Conservation (phyloP, 2,329 filamentous ascomycete species). For the Colletotrichum shisoi region DNA sequence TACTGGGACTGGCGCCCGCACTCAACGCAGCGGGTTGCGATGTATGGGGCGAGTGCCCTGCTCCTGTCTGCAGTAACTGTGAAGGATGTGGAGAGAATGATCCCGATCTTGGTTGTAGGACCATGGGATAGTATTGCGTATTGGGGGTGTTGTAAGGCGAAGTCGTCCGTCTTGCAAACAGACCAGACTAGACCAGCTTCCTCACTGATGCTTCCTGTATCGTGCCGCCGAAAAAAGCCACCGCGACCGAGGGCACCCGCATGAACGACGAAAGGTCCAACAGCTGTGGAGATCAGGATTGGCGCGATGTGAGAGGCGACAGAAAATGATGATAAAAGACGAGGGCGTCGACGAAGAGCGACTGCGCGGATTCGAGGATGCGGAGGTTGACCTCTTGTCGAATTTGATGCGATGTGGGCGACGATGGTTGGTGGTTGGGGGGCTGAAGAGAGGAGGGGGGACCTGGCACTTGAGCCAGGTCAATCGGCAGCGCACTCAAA, state of each 20-base stretch:
- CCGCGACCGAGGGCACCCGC: slow-evolving; percentile 10
- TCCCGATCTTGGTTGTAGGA: slow-evolving; percentile 68
- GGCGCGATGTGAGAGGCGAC: slow-evolving; percentile 1
- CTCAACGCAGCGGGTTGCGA: slow-evolving; percentile 65
- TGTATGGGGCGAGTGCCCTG: slow-evolving; percentile 64
- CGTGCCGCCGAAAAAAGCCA: slow-evolving; percentile 24
- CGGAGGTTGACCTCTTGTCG: background rate
- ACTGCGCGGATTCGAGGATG: background rate
- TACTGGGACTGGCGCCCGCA: slow-evolving; percentile 68
- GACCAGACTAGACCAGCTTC: slow-evolving; percentile 33
- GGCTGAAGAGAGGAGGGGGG: slow-evolving; percentile 27
- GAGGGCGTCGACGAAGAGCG: background rate
- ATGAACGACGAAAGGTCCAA: slow-evolving; percentile 20
- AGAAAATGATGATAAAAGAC: background rate
- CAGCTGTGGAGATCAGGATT: slow-evolving; percentile 3
- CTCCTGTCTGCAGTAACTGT: slow-evolving; percentile 65
- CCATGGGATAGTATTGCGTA: slow-evolving; percentile 54
- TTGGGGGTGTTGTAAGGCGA: slow-evolving; percentile 16
- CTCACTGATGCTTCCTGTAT: slow-evolving; percentile 24
- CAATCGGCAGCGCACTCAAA: slow-evolving; percentile 23
- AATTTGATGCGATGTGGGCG: slow-evolving; percentile 17
- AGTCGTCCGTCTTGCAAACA: slow-evolving; percentile 32
- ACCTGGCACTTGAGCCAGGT: slow-evolving; percentile 36
- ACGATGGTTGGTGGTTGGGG: slow-evolving; percentile 1
- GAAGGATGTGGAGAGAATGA: slow-evolving; percentile 70